A percentile compares a stretch with the other conserved stretches of the same genome.
Conservation (phyloP, 345 rosid species). For the Syzygium grande region DNA sequence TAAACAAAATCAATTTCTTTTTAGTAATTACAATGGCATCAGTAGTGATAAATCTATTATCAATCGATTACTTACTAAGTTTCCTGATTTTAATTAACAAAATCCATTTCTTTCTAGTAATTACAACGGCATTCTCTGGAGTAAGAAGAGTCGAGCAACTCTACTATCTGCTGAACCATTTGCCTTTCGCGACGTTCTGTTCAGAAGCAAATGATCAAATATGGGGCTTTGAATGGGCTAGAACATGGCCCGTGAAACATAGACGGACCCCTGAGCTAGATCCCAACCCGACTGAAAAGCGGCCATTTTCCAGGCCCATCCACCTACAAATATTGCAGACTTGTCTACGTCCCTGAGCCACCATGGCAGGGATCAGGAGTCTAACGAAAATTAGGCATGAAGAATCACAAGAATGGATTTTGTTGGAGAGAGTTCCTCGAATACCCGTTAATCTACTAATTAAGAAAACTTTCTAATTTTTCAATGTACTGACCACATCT, state of each 20-base stretch:
- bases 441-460: too few relatives aligned
- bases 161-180: neutral
- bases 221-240: neutral
- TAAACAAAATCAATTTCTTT: too few relatives aligned
- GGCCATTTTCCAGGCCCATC: neutral
- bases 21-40: too few relatives aligned
- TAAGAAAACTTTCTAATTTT: too few relatives aligned
- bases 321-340: neutral
- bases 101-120: neutral
- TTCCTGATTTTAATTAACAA: neutral
- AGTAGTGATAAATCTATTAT: rapidly evolving
- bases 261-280: neutral
- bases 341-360: too few relatives aligned
- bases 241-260: neutral
- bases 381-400: neutral
- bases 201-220: neutral
- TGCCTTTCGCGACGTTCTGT: neutral
- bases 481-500: too few relatives aligned
- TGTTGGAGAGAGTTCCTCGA: too few relatives aligned
- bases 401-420: too few relatives aligned
- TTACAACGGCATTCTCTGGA: neutral
- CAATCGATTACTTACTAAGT: neutral
- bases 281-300: neutral
- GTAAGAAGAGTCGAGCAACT: neutral
- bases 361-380: neutral